These are phyloP conservation scores for Boletus rubroflammeus DNA, from an alignment of 768 basidiomycete genomes.

Conservation along the genomic window DNA sequence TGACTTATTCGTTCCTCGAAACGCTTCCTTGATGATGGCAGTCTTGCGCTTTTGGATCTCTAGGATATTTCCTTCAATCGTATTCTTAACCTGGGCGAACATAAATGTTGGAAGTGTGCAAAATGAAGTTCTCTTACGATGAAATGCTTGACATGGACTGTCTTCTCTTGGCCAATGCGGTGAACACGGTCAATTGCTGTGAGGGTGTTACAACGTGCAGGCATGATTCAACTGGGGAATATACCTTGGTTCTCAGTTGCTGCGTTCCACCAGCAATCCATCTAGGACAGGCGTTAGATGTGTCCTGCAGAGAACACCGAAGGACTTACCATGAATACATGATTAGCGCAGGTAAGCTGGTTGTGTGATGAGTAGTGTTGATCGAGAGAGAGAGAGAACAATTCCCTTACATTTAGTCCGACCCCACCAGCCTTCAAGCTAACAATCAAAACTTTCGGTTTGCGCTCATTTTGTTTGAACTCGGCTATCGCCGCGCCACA, in stretches of 20 bases:
- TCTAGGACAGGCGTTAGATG: conserved; percentile 40
- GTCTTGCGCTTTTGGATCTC: conserved; percentile 85
- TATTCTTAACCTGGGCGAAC: conserved; percentile 53
- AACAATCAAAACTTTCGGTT: conserved; percentile 72
- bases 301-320: too few relatives aligned
- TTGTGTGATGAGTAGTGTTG: not conserved
- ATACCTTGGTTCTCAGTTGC: conserved; percentile 77
- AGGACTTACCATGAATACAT: conserved; percentile 77
- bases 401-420: conserved; percentile 67
- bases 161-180: conserved; percentile 77
- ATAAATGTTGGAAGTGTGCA: not conserved
- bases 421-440: conserved; percentile 92
- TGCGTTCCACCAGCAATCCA: conserved; percentile 94
- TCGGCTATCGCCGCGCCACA: conserved; percentile 69
- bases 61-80: conserved; percentile 76
- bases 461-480: conserved; percentile 67
- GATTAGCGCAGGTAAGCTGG: conserved; percentile 74
- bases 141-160: conserved; percentile 82
- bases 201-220: conserved; percentile 4
- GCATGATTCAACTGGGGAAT: not conserved
- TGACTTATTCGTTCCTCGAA: conserved; percentile 51
- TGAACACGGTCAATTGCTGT: conserved; percentile 86
- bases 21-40: conserved; percentile 82
- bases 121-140: conserved; percentile 48
- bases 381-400: not conserved